Base-by-base conservation (phyloP, 495 filamentous ascomycete species). In the Aspergillus leporis region DNA sequence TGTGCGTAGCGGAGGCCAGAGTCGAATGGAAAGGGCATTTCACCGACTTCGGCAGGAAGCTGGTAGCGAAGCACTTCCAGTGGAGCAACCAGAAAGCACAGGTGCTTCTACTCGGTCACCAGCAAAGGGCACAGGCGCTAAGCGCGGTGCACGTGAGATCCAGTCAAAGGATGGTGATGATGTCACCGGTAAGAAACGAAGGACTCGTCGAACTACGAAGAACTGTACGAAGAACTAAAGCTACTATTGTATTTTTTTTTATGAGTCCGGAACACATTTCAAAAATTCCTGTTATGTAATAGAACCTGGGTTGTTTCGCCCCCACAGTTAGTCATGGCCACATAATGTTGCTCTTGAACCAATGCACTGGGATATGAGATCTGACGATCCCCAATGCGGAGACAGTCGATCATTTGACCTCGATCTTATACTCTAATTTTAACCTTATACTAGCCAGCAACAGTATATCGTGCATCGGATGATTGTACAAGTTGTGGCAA, bases 21-120 rank as follows among this genome's bases (percentile, higher is more conserved):
- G 89, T 78, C 78, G 93, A 61, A 92, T 97, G 88, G 87, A 90
- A 64, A 85, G 85, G 46, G 94, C 93, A 1, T 84, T 96, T 66
- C 79, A 80, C 53, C 83, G 83, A 74, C 78, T 97, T 56, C 80
- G 81, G 21, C 74, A 78, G 55, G 76, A 81, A 66, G 86, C 82
- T 16, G 80, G 74, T 56, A 70, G 62, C 16, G 59, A 53, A 8
- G 51, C 48, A 0, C 21, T 21, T 4, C 36, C 25, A 40, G 54
- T 50, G 23, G 43, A 54, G 10, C n/a, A 53, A 12, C n/a, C 45
- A 28, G 56, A 53, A 18, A 40, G 43, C 41, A 41, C n/a, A 43
- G n/a, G 40, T 38, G 6, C 48, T 14, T 47, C 48, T 12, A 40
- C 5, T 18, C n/a, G 25, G n/a, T 23, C 55, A 18, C 52, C 56